phyloP scores from a whole-genome alignment of 164 flowering plant genomes.

The Tetracentron sinense region DNA sequence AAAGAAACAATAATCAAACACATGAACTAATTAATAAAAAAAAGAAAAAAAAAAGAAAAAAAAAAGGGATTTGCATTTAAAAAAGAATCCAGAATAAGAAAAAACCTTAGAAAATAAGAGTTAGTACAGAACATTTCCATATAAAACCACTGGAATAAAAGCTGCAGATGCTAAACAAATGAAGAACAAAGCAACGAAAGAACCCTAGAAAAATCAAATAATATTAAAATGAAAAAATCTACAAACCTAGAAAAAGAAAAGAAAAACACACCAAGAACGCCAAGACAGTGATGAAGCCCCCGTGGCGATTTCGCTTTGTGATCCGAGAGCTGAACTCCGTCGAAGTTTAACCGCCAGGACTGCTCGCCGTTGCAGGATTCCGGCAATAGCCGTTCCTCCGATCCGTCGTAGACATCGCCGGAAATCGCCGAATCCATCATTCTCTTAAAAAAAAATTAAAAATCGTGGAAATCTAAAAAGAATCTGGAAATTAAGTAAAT shows the following conservation, averaged over 20 bases:
- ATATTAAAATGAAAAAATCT: not conserved
- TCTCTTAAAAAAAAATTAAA: no score
- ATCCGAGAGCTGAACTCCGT: slow-evolving; percentile 56
- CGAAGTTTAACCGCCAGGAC: slow-evolving; percentile 88
- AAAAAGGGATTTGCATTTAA: not conserved
- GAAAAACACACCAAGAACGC: slow-evolving; percentile 49
- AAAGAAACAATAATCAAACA: no score
- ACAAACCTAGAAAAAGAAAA: not conserved
- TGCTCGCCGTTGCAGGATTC: slow-evolving; percentile 30
- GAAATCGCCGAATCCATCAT: slow-evolving; percentile 34
- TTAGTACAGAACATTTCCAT: not conserved
- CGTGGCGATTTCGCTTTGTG: slow-evolving; percentile 49
- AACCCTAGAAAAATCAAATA: not conserved
- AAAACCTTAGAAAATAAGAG: not conserved
- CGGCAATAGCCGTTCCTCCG: slow-evolving; percentile 40
- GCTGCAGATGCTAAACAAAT: not conserved
- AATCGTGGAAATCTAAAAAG: no score
- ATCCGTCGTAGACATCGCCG: slow-evolving; percentile 22
- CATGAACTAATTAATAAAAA: not conserved
- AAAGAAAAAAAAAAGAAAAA: not conserved
- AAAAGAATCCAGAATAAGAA: not conserved
- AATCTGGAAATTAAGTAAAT: no score
- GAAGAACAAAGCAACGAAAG: not conserved
- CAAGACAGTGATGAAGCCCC: slow-evolving; percentile 67
- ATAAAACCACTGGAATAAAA: not conserved